phyloP scores from a whole-genome alignment of 805 yeast species.

The Millerozyma miso region DNA sequence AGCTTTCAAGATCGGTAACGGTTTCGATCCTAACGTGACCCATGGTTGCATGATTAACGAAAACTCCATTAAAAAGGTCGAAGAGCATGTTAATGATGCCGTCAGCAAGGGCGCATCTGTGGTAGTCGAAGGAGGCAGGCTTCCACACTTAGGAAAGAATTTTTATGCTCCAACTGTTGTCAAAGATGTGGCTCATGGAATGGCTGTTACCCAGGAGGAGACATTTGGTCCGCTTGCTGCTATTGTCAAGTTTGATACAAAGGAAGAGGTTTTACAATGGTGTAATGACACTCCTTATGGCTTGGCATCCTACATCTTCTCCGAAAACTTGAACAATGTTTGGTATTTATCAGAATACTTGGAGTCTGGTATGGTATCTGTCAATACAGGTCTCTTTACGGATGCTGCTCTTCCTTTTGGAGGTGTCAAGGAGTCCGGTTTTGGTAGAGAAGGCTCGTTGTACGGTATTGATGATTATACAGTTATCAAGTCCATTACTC shows the following conservation, averaged over 20 bases:
- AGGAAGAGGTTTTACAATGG: constrained; percentile 48
- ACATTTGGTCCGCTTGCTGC: constrained; percentile 67
- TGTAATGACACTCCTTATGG: constrained; percentile 58
- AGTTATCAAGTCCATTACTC: constrained; percentile 48
- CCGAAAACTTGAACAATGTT: constrained; percentile 47
- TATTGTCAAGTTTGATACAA: constrained; percentile 48
- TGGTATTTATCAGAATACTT: constrained; percentile 52
- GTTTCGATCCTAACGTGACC: constrained; percentile 46
- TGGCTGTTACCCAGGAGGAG: constrained; percentile 52
- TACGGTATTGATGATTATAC: constrained; percentile 74
- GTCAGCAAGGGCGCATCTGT: constrained; percentile 50
- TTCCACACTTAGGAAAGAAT: constrained; percentile 45
- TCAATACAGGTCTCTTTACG: constrained; percentile 55
- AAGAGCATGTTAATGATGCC: constrained; percentile 52
- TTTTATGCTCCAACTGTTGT: constrained; percentile 55
- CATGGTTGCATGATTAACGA: constrained; percentile 57
- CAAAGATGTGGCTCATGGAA: constrained; percentile 46
- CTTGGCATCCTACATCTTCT: constrained; percentile 56
- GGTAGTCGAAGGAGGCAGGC: constrained; percentile 48
- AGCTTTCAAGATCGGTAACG: constrained; percentile 52
- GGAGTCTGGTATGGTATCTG: constrained; percentile 64
- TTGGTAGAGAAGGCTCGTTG: constrained; percentile 76
- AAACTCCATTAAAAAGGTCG: constrained; percentile 49
- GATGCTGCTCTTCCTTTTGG: constrained; percentile 69
- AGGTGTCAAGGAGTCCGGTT: constrained; percentile 74